Percentiles rank a stretch among this genome's conserved stretches.
Evolutionary conservation across 352 stramenopile genomes (phyloP).

Genomic region (Globisporangium solare): DNA sequence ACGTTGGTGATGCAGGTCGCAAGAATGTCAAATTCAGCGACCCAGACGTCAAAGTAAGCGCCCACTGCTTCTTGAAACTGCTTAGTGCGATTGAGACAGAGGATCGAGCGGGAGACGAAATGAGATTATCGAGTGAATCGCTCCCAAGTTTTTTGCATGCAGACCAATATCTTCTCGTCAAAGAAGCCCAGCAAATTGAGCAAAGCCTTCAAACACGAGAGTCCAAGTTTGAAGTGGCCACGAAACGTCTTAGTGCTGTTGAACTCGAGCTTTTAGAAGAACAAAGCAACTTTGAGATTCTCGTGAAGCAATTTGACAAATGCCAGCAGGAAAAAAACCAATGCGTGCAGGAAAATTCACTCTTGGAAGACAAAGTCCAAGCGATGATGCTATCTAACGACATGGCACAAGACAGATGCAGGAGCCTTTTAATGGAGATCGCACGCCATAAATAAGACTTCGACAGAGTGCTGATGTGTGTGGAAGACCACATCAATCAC

Average conservation of each 20-base stretch:
- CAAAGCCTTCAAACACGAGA: slow-evolving; percentile 21
- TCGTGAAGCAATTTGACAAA: slow-evolving; percentile 60
- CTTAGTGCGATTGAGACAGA: slow-evolving; percentile 21
- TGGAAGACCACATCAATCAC: not conserved
- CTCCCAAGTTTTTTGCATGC: slow-evolving; percentile 56
- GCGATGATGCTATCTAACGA: not conserved
- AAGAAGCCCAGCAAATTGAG: slow-evolving; percentile 24
- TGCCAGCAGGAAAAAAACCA: slow-evolving; percentile 24
- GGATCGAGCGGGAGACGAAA: slow-evolving; percentile 10
- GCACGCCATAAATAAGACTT: not conserved
- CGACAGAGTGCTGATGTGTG: slow-evolving; percentile 1
- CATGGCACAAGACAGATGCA: not conserved
- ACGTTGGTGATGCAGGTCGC: not conserved
- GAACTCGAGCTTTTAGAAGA: slow-evolving; percentile 65
- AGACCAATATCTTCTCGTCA: slow-evolving; percentile 32
- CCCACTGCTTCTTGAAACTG: slow-evolving; percentile 19
- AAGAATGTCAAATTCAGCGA: slow-evolving; percentile 2
- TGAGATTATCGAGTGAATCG: slow-evolving; percentile 1
- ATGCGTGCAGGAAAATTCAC: no score
- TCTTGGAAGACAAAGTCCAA: not conserved
- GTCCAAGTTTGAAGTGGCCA: slow-evolving; percentile 25
- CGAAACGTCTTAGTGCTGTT: slow-evolving; percentile 55
- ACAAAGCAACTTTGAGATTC: slow-evolving; percentile 59
- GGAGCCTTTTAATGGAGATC: not conserved
- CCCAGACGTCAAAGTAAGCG: slow-evolving; percentile 4